phyloP scores from a whole-genome alignment of 305 asterid species.

The Solanum hybrid region DNA sequence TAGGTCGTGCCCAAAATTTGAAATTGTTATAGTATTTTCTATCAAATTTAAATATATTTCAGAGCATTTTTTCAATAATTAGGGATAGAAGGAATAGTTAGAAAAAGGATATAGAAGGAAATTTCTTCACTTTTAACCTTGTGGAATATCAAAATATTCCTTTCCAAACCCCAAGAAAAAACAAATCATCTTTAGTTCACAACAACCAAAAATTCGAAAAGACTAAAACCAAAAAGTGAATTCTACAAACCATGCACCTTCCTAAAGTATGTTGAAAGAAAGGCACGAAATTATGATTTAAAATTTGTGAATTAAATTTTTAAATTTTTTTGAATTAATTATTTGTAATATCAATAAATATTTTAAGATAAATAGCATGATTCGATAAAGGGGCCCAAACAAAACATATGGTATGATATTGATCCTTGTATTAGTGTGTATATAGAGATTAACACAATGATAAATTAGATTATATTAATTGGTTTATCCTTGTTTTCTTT shows the following conservation, averaged over 20 bases:
- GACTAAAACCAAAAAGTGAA: background rate
- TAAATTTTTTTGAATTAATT: no score
- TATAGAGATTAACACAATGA: background rate
- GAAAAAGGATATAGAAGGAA: background rate
- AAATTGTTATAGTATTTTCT: fast-evolving
- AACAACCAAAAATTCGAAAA: background rate
- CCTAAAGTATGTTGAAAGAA: background rate
- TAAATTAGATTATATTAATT: no score
- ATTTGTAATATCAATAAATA: background rate
- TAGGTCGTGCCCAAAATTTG: no score
- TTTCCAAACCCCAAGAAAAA: background rate
- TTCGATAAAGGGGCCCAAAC: background rate
- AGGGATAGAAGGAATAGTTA: background rate
- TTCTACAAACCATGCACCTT: background rate
- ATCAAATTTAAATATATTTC: no score
- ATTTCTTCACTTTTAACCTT: background rate
- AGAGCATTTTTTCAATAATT: no score
- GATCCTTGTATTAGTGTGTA: background rate
- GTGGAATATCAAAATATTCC: background rate
- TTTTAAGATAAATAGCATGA: background rate
- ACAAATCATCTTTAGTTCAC: background rate
- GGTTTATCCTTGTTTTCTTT: background rate
- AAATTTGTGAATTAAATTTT: background rate
- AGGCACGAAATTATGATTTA: background rate
- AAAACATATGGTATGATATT: background rate